These are phyloP conservation scores for Symbiodinium natans DNA, from an alignment of 73 alveolate genomes.

Conservation along the genomic window DNA sequence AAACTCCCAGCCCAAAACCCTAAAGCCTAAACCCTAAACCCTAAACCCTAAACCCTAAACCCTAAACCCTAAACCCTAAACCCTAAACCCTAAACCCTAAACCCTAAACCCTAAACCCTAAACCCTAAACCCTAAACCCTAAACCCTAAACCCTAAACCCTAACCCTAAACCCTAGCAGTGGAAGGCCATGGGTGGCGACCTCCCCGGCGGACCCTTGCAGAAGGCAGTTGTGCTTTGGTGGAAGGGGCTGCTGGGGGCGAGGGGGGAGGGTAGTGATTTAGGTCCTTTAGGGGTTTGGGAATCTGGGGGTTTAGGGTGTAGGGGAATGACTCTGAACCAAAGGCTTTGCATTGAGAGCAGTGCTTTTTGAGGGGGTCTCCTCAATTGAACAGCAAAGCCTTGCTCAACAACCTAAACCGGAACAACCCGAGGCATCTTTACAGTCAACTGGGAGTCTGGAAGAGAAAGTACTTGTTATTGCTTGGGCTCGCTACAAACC, in stretches of 20 bases:
- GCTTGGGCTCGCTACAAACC: too few species aligned
- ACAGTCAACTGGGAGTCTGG: too few species aligned
- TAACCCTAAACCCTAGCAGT: neutral
- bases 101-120: neutral
- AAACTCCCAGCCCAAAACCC: too few species aligned
- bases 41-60: neutral
- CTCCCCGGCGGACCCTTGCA: constrained; percentile 56
- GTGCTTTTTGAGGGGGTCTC: neutral
- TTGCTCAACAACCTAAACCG: too few species aligned
- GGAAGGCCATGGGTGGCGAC: constrained; percentile 56
- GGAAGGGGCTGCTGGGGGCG: neutral
- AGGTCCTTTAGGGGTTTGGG: too few species aligned
- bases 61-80: neutral
- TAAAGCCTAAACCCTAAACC: neutral
- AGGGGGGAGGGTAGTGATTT: too few species aligned
- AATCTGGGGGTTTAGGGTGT: neutral
- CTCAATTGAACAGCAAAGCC: too few species aligned
- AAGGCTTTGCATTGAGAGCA: neutral
- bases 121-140: neutral
- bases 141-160: neutral
- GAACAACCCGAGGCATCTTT: too few species aligned
- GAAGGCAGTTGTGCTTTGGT: constrained; percentile 1
- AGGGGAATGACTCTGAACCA: neutral
- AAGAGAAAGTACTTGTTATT: too few species aligned
- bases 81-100: neutral